phyloP scores from a whole-genome alignment of 2,329 filamentous ascomycete species.

The Pyrenophora seminiperda region DNA sequence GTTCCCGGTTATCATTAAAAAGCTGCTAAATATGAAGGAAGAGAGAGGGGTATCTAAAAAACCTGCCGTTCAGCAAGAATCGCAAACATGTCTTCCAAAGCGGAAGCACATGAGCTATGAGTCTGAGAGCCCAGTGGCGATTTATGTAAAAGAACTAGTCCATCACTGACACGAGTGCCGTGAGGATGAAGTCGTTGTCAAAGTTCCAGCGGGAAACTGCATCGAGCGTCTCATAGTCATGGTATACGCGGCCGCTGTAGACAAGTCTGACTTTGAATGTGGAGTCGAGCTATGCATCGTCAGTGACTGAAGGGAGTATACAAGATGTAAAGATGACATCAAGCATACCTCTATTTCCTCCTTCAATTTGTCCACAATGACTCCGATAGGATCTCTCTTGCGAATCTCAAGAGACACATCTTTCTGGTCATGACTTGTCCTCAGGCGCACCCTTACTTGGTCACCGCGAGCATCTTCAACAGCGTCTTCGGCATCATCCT shows the following conservation, averaged over 20 bases:
- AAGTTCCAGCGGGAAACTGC: slow-evolving; percentile 73
- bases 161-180: slow-evolving; percentile 14
- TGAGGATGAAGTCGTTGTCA: slow-evolving; percentile 42
- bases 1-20: too few relatives aligned
- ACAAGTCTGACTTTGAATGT: slow-evolving; percentile 70
- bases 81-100: too few relatives aligned
- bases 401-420: slow-evolving; percentile 47
- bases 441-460: slow-evolving; percentile 40
- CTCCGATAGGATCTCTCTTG: slow-evolving; percentile 62
- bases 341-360: slow-evolving; percentile 69
- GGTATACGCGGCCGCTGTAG: slow-evolving; percentile 81
- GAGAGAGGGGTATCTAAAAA: too few relatives aligned
- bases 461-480: slow-evolving; percentile 28
- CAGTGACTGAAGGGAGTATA: too few relatives aligned
- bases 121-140: too few relatives aligned
- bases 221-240: slow-evolving; percentile 67
- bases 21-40: too few relatives aligned
- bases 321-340: too few relatives aligned
- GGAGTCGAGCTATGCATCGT: slow-evolving; percentile 55
- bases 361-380: slow-evolving; percentile 66
- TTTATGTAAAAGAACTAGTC: too few relatives aligned
- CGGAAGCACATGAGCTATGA: too few relatives aligned
- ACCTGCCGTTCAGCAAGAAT: too few relatives aligned
- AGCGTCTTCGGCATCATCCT: slow-evolving; percentile 38
- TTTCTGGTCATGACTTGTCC: slow-evolving; percentile 47